Evolutionary conservation across 2,329 filamentous ascomycete genomes (phyloP).

Genomic region (Monilinia fructigena): DNA sequence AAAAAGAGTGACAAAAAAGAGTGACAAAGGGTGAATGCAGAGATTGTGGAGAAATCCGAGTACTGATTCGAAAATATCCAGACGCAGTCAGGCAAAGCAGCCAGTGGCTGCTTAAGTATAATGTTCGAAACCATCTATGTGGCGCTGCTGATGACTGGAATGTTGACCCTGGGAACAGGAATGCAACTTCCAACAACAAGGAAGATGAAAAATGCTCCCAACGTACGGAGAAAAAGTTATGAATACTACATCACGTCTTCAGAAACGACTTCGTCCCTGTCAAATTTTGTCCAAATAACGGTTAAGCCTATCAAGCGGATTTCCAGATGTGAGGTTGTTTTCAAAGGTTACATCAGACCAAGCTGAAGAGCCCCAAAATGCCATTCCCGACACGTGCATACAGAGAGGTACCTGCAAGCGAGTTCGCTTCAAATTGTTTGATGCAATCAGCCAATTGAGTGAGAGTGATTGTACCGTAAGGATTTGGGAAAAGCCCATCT

Average conservation of each 20-base stretch:
- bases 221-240: not conserved
- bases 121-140: constrained; percentile 4
- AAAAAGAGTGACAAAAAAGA: constrained; percentile 11
- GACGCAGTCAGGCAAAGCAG: constrained; percentile 1
- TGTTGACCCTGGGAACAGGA: constrained; percentile 2
- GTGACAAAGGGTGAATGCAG: constrained; percentile 5
- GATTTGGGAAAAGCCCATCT: constrained; percentile 15
- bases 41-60: not conserved
- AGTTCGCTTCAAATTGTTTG: not conserved
- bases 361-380: not conserved
- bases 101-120: constrained; percentile 16
- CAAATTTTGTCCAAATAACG: not conserved
- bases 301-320: not conserved
- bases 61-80: not conserved
- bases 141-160: constrained; percentile 13
- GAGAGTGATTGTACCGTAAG: not conserved
- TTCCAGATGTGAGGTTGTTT: not conserved
- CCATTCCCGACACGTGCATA: not conserved
- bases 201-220: not conserved
- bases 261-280: constrained; percentile 8
- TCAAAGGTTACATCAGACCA: constrained; percentile 1
- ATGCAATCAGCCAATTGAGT: not conserved
- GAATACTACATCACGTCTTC: constrained; percentile 5
- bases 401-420: not conserved
- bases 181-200: constrained; percentile 3